Conservation (phyloP, 257 asterid genomes). For the Scutellaria galericulata region DNA sequence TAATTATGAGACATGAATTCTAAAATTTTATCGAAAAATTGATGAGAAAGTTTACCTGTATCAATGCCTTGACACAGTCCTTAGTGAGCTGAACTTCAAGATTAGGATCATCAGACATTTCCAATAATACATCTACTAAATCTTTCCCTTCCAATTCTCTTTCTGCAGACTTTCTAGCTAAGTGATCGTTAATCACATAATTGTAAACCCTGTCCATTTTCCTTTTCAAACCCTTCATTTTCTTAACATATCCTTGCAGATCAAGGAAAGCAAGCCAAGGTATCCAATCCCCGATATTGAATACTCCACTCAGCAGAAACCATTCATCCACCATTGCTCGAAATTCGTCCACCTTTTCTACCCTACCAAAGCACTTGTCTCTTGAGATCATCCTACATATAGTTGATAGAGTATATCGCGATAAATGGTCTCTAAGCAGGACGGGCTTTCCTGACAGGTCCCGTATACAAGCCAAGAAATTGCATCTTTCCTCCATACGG, state of each 20-base stretch:
- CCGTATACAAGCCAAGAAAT: slow-evolving; percentile 33
- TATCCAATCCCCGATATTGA: slow-evolving; percentile 50
- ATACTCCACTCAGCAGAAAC: slow-evolving; percentile 42
- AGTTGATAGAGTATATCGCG: slow-evolving; percentile 25
- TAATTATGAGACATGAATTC: no score
- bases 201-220: slow-evolving; percentile 38
- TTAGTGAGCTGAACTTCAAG: slow-evolving; percentile 42
- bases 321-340: slow-evolving; percentile 40
- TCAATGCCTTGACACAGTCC: slow-evolving; percentile 44
- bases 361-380: slow-evolving; percentile 18
- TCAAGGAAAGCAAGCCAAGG: slow-evolving; percentile 57
- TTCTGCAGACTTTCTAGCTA: slow-evolving; percentile 23
- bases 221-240: slow-evolving; percentile 37
- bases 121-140: slow-evolving; percentile 39
- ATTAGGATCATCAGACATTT: slow-evolving; percentile 41
- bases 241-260: slow-evolving; percentile 43
- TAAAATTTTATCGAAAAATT: no score
- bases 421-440: slow-evolving; percentile 34
- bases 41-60: slow-evolving; percentile 34
- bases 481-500: slow-evolving; percentile 37
- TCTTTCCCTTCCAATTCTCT: slow-evolving; percentile 20
- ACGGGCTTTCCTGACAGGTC: slow-evolving; percentile 39
- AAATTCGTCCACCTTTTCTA: slow-evolving; percentile 24
- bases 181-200: slow-evolving; percentile 46
- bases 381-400: slow-evolving; percentile 43